Evolutionary conservation across 2,329 filamentous ascomycete genomes (phyloP).

Genomic region (Colletotrichum acutatum): DNA sequence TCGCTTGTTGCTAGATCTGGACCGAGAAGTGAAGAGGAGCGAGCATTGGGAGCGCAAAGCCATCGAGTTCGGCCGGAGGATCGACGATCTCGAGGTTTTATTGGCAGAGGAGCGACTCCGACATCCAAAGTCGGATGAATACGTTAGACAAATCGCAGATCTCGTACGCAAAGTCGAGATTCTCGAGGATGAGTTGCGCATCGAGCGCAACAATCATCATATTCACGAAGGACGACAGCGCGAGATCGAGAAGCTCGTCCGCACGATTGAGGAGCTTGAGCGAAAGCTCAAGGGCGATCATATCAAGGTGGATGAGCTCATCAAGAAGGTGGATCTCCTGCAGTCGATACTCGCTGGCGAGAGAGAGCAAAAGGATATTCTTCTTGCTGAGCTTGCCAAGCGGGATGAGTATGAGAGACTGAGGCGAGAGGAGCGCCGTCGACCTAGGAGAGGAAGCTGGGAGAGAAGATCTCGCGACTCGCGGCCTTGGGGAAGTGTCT

Average conservation of each 20-base stretch:
- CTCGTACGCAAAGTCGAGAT: conserved; percentile 28
- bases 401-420: conserved; percentile 21
- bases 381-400: conserved; percentile 24
- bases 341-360: conserved; percentile 21
- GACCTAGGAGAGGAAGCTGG: conserved; percentile 26
- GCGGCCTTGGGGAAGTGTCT: conserved; percentile 2
- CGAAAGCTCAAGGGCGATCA: conserved; percentile 25
- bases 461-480: conserved; percentile 22
- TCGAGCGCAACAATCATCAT: conserved; percentile 18
- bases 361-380: conserved; percentile 23
- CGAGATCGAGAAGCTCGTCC: conserved; percentile 25
- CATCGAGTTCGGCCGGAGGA: conserved; percentile 11
- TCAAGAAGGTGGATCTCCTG: conserved; percentile 29
- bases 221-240: conserved; percentile 11
- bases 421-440: conserved; percentile 10
- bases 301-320: conserved; percentile 13
- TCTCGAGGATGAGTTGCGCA: conserved; percentile 27
- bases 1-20: conserved; percentile 73
- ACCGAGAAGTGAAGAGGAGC: conserved; percentile 92
- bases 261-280: conserved; percentile 21
- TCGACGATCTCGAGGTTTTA: conserved; percentile 24
- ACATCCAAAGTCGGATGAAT: conserved; percentile 7
- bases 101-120: conserved; percentile 23
- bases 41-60: conserved; percentile 97
- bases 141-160: conserved; percentile 25